These are phyloP conservation scores for Nicotiana sylvestris DNA, from an alignment of 257 asterid genomes.

Conservation along the genomic window DNA sequence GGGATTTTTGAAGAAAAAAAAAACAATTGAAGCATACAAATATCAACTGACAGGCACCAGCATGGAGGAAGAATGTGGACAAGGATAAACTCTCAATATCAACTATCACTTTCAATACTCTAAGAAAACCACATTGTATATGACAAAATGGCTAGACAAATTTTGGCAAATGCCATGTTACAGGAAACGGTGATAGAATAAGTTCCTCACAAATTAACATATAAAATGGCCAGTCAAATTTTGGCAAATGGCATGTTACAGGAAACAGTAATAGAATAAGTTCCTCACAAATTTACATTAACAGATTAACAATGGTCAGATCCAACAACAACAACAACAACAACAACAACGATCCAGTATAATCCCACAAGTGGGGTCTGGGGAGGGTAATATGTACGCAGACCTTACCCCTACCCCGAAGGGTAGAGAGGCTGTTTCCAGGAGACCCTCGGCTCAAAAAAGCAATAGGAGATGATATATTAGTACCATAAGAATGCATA, in stretches of 20 bases:
- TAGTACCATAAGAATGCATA: no score
- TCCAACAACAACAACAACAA: no score
- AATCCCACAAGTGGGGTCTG: no score
- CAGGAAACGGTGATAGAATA: neutral
- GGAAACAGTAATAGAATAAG: neutral
- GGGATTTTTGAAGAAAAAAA: no score
- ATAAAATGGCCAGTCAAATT: neutral
- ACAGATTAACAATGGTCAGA: no score
- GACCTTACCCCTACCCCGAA: no score
- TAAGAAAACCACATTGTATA: neutral
- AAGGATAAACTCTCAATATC: neutral
- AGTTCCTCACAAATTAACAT: neutral
- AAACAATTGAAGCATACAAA: neutral
- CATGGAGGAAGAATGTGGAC: neutral
- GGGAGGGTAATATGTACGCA: no score
- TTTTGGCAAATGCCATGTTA: neutral
- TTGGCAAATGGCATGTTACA: neutral
- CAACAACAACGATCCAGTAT: no score
- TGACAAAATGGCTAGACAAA: conserved; percentile 1
- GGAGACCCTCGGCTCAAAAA: no score
- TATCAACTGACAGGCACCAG: conserved; percentile 9
- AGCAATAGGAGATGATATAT: no score
- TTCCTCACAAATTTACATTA: neutral
- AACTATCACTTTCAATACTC: neutral
- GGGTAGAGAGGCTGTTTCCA: no score